Evolutionary conservation across 2,329 filamentous ascomycete genomes (phyloP).

Genomic region (Arthrobotrys entomopaga): DNA sequence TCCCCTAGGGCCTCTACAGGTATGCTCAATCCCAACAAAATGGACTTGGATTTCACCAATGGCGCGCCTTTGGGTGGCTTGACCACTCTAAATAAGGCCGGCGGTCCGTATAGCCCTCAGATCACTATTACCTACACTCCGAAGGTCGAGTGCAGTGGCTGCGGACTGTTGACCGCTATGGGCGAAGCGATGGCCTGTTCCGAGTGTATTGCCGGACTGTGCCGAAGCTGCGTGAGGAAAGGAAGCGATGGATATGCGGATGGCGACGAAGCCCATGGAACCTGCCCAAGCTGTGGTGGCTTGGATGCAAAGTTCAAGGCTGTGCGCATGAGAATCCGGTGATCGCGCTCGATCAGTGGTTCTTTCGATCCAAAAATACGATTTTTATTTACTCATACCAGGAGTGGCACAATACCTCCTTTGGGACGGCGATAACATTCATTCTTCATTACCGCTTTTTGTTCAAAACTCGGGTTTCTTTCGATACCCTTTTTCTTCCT

Average conservation of each 20-base stretch:
- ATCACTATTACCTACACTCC: slow-evolving; percentile 55
- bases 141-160: slow-evolving; percentile 52
- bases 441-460: slow-evolving; percentile 1
- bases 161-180: slow-evolving; percentile 48
- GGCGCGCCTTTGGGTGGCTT: slow-evolving; percentile 26
- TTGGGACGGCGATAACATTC: background rate
- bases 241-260: slow-evolving; percentile 50
- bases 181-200: slow-evolving; percentile 52
- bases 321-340: slow-evolving; percentile 51
- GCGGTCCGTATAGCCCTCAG: slow-evolving; percentile 50
- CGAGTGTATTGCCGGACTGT: slow-evolving; percentile 54
- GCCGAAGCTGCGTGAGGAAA: slow-evolving; percentile 51
- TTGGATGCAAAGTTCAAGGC: slow-evolving; percentile 54
- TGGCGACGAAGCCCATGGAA: slow-evolving; percentile 50
- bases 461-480: slow-evolving; percentile 11
- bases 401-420: background rate
- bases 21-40: slow-evolving; percentile 50
- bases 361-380: background rate
- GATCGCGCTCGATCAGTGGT: background rate
- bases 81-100: slow-evolving; percentile 46
- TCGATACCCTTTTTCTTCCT: no score
- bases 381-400: background rate
- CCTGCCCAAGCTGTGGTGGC: slow-evolving; percentile 48
- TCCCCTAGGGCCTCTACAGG: slow-evolving; percentile 52
- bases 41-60: slow-evolving; percentile 50